These are phyloP conservation scores for Globisporangium paroecandrum DNA, from an alignment of 352 stramenopile genomes.

Conservation along the genomic window DNA sequence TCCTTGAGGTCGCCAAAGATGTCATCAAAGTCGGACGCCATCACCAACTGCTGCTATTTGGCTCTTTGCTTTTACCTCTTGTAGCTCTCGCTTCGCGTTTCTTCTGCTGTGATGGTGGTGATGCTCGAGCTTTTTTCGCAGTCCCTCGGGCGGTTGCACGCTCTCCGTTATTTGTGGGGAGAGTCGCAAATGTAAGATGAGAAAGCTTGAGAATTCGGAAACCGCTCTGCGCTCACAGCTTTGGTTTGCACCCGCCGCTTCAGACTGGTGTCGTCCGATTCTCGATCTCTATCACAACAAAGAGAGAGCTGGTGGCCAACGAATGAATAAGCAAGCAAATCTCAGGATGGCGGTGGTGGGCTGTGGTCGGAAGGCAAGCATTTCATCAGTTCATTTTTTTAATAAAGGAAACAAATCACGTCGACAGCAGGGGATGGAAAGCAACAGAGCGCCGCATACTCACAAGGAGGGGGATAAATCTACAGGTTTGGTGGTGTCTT, in stretches of 20 bases:
- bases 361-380: not conserved
- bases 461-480: constrained; percentile 11
- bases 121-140: not conserved
- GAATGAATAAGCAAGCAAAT: not conserved
- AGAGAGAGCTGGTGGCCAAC: not conserved
- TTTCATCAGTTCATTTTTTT: constrained; percentile 14
- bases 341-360: not conserved
- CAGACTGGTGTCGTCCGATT: not conserved
- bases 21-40: constrained; percentile 69
- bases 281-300: not conserved
- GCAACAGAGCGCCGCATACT: constrained; percentile 1
- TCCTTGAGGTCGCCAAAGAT: constrained; percentile 79
- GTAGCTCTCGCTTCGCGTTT: not conserved
- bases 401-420: constrained; percentile 6
- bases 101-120: not conserved
- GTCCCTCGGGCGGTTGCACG: constrained; percentile 8
- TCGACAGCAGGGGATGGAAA: not conserved
- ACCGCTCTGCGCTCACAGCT: not conserved
- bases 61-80: not conserved
- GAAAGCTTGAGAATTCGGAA: constrained; percentile 3
- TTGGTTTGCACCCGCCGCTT: not conserved
- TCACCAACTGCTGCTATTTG: not conserved
- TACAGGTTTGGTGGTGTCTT: constrained; percentile 10
- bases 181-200: not conserved
- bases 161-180: constrained; percentile 2